Evolutionary conservation across 1,284 basidiomycete genomes (phyloP).

Genomic region (Cutaneotrichosporon daszewskae): DNA sequence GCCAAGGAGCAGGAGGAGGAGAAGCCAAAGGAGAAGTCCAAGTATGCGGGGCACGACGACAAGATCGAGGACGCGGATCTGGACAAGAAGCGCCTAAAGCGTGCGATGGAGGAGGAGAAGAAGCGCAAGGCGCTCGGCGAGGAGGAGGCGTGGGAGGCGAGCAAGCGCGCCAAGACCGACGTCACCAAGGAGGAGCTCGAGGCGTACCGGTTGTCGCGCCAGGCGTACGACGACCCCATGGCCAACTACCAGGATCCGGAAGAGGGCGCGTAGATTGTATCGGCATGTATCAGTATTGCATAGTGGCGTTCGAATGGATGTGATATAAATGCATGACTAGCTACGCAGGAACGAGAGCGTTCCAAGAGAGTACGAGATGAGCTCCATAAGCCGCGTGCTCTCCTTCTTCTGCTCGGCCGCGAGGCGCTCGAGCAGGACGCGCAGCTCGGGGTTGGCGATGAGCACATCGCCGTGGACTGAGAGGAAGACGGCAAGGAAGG

Average conservation of each 20-base stretch:
- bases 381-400: slow-evolving; percentile 57
- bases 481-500: slow-evolving; percentile 77
- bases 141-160: slow-evolving; percentile 50
- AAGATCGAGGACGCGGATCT: slow-evolving; percentile 64
- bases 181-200: slow-evolving; percentile 88
- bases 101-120: slow-evolving; percentile 70
- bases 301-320: slow-evolving; percentile 2
- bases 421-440: slow-evolving; percentile 56
- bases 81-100: slow-evolving; percentile 62
- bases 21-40: slow-evolving; percentile 21
- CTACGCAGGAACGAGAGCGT: slow-evolving; percentile 43
- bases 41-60: slow-evolving; percentile 50
- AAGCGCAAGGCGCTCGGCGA: slow-evolving; percentile 62
- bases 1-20: slow-evolving; percentile 37
- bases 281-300: slow-evolving; percentile 4
- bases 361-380: slow-evolving; percentile 45
- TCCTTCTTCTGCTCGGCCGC: slow-evolving; percentile 63
- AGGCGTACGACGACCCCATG: slow-evolving; percentile 48
- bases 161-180: slow-evolving; percentile 54
- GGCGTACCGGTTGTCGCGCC: slow-evolving; percentile 44
- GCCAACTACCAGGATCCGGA: slow-evolving; percentile 44
- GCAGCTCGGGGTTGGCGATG: slow-evolving; percentile 61
- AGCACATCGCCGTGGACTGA: slow-evolving; percentile 77
- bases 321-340: slow-evolving; percentile 2
- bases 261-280: slow-evolving; percentile 1